Evolutionary conservation across 495 filamentous ascomycete genomes (phyloP).

Genomic region (Chaetomium tenue): DNA sequence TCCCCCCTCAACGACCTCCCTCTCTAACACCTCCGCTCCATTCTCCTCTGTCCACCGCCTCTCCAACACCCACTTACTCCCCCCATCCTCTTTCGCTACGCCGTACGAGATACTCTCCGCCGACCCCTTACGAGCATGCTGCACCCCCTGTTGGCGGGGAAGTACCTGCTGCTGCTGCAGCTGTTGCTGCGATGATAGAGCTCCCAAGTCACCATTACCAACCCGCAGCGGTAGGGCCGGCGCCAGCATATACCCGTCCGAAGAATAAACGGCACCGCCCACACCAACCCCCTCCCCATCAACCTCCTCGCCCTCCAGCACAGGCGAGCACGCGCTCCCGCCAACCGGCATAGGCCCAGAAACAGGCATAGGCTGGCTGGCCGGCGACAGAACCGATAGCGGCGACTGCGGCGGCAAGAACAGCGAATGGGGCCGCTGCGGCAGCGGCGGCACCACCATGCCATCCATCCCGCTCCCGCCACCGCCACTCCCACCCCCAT

Average conservation of each 20-base stretch:
- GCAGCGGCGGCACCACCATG: slow-evolving; percentile 9
- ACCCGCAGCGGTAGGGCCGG: slow-evolving; percentile 11
- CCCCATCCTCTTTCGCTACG: slow-evolving; percentile 49
- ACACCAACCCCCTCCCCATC: slow-evolving; percentile 11
- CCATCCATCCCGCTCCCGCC: background rate
- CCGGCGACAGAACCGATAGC: background rate
- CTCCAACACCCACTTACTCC: slow-evolving; percentile 57
- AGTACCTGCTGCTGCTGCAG: background rate
- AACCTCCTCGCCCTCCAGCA: slow-evolving; percentile 41
- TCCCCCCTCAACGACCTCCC: slow-evolving; percentile 38
- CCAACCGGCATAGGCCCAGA: background rate
- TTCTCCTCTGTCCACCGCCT: slow-evolving; percentile 53
- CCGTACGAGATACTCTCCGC: slow-evolving; percentile 59
- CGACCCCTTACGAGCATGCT: slow-evolving; percentile 49
- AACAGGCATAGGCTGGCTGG: background rate
- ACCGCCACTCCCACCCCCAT: background rate
- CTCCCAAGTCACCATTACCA: background rate
- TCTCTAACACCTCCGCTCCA: slow-evolving; percentile 46
- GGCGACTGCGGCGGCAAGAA: slow-evolving; percentile 17
- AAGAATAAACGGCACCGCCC: too few species aligned
- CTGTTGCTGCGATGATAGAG: too few species aligned
- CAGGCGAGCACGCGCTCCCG: slow-evolving; percentile 34
- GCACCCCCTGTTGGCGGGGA: slow-evolving; percentile 32
- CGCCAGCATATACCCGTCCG: slow-evolving; percentile 12
- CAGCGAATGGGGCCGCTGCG: slow-evolving; percentile 20